A percentile compares a stretch with the other conserved stretches of the same genome.
phyloP scores from a whole-genome alignment of 495 filamentous ascomycete species.

The Neurospora sp. region DNA sequence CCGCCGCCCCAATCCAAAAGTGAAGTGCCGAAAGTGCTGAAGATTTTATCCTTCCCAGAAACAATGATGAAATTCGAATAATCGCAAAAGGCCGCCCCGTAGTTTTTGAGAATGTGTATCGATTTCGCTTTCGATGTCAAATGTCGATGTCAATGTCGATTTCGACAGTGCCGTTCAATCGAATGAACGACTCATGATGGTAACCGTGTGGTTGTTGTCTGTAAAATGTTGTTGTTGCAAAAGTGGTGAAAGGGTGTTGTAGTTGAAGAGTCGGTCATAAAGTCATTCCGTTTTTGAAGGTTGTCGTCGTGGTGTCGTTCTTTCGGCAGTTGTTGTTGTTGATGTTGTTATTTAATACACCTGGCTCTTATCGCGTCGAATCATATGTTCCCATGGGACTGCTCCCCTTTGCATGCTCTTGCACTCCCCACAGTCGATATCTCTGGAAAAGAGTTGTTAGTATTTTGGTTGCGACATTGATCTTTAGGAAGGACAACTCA shows the following conservation, averaged over 20 bases:
- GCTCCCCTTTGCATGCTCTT: conserved; percentile 6
- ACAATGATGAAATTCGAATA: not conserved
- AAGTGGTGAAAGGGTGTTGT: not conserved
- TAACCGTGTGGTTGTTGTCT: not conserved
- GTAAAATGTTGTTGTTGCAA: not conserved
- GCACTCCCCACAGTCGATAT: conserved; percentile 16
- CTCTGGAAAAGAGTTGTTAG: not conserved
- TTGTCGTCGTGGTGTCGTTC: not conserved
- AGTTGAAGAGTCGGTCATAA: not conserved
- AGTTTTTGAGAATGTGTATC: not conserved
- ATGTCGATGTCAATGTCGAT: not conserved
- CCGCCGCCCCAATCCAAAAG: not conserved
- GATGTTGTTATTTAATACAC: not conserved
- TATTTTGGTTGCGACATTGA: not conserved
- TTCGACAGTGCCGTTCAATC: not conserved
- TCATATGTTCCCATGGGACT: conserved; percentile 15
- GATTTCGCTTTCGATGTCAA: not conserved
- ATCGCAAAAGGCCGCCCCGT: not conserved
- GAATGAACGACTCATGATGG: not conserved
- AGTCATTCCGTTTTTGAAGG: not conserved
- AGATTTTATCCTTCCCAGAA: not conserved
- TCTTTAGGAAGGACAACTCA: not conserved
- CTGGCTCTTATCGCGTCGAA: conserved; percentile 2
- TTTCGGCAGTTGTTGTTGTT: not conserved
- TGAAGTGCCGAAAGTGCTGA: not conserved